Evolutionary conservation across 148 eudicot species (phyloP), one percentile per base, ranked within the genome.

Genomic region (Bassia scoparia): DNA sequence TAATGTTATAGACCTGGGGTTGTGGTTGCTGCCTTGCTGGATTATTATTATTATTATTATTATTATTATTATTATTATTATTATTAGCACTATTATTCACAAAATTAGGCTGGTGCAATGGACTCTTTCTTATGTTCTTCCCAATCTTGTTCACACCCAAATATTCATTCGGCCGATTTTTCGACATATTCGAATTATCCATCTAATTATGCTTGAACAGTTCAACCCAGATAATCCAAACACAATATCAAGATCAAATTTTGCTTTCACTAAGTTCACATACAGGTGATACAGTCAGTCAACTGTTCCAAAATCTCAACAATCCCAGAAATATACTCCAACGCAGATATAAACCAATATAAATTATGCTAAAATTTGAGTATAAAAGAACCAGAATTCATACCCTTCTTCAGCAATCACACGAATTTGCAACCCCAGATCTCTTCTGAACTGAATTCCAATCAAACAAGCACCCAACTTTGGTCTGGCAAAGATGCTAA

Each of bases 1-100:
- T 95, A 71, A 95, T 91, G 55, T 89, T 95, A 83, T 91, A 95
- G n/a, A 95, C 97, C 56, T 91, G 96, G 20, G 97, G 98, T 30
- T 89, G 97, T 31, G 93, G 82, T 60, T 80, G 92, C 76, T 79
- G 89, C 78, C 86, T 83, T 44, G 81, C 81, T 3, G 85, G 41
- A 34, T 44, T 73, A 7, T 64, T 72, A 44, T 37, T 70, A 17
- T 56, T 77, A 59, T 43, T 63, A 62, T 24, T 65, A 62, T 8
- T 50, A 69, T 35, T 44, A 71, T 48, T 71, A 54, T 52, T 81
- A 7, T 64, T 72, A 44, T 37, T 70, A 17, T 56, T 77, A 59
- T 43, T 63, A 62, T 24, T 65, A 62, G 14, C 60, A 69, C 44
- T 44, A 71, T 48, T 71, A 54, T 52, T 81, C 24, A 59, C 76